These are phyloP conservation scores for Daldinia caldariorum DNA, from an alignment of 495 filamentous ascomycete genomes.

Conservation along the genomic window DNA sequence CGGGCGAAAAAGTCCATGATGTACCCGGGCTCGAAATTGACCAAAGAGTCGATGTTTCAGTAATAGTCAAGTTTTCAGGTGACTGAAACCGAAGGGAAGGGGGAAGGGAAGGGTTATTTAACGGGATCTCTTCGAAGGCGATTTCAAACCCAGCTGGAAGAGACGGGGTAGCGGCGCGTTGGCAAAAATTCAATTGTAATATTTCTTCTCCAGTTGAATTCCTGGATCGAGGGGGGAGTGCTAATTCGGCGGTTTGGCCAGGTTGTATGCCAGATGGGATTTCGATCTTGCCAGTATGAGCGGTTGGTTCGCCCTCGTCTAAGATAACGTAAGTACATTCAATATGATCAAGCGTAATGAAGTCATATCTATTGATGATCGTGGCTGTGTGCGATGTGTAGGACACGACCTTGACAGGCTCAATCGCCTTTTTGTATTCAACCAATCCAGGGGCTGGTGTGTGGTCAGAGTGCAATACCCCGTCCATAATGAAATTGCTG, in stretches of 20 bases:
- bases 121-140: conserved; percentile 59
- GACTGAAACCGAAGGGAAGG: conserved; percentile 9
- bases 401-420: conserved; percentile 59
- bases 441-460: conserved; percentile 66
- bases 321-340: conserved; percentile 44
- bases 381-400: conserved; percentile 31
- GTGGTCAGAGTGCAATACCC: conserved; percentile 67
- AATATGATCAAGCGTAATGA: conserved; percentile 60
- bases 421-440: conserved; percentile 70
- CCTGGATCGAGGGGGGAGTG: conserved; percentile 1
- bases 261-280: conserved; percentile 36
- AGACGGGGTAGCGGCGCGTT: conserved; percentile 51
- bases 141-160: conserved; percentile 56
- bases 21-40: conserved; percentile 33
- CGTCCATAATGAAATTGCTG: conserved; percentile 72
- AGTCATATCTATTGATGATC: conserved; percentile 64
- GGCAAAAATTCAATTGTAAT: conserved; percentile 34
- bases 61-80: conserved; percentile 25
- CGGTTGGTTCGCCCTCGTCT: conserved; percentile 35
- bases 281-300: conserved; percentile 26
- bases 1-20: conserved; percentile 33
- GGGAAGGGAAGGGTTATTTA: conserved; percentile 10
- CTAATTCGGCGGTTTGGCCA: conserved; percentile 34
- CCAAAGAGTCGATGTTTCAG: conserved; percentile 37
- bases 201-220: conserved; percentile 31